Conservation (phyloP, 2,329 filamentous ascomycete species). For the Cordyceps tenuipes region DNA sequence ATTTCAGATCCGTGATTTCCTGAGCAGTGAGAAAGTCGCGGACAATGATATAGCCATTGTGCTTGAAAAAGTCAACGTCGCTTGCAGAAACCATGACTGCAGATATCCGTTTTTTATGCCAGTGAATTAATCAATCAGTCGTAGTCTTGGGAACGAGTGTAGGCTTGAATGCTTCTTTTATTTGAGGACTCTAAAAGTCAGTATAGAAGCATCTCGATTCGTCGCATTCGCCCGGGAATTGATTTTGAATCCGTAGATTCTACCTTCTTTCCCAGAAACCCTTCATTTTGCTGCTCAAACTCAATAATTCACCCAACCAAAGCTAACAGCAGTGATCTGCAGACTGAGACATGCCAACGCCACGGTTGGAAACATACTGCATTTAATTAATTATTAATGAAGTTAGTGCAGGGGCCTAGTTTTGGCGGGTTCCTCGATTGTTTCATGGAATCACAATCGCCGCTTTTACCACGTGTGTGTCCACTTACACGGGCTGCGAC, state of each 20-base stretch:
- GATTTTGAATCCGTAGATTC: neutral
- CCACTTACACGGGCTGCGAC: neutral
- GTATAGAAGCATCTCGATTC: neutral
- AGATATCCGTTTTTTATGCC: neutral
- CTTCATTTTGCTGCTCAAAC: too few relatives aligned
- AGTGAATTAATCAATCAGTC: neutral
- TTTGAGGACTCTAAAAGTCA: neutral
- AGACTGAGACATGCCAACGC: neutral
- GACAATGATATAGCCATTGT: constrained; percentile 15
- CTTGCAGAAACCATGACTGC: constrained; percentile 10
- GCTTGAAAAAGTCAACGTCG: constrained; percentile 12
- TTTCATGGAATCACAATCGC: constrained; percentile 4
- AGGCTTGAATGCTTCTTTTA: neutral
- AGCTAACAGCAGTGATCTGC: neutral
- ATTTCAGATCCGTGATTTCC: constrained; percentile 11
- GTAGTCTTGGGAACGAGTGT: neutral
- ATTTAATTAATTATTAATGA: neutral
- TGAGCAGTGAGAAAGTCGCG: constrained; percentile 13
- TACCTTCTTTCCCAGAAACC: too few relatives aligned
- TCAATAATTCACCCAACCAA: neutral
- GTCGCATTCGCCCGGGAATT: neutral
- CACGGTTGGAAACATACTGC: neutral
- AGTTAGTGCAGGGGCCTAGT: neutral
- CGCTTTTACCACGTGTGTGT: constrained; percentile 6
- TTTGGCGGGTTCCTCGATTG: neutral